Base-by-base conservation (phyloP, 805 yeast genomes). In the Pichia cabralensis region DNA sequence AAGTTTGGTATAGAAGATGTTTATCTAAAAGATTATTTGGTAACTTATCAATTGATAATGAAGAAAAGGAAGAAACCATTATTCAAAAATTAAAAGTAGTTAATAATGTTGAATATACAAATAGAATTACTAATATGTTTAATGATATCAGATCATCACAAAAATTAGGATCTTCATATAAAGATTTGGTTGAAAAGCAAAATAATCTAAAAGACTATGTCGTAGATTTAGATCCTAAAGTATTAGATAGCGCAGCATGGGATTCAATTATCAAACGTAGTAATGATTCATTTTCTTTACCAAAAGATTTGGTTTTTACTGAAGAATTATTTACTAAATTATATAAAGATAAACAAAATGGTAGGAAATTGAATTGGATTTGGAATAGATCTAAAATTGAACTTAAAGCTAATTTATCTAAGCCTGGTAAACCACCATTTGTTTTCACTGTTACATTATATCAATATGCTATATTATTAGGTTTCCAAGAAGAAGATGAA, bases 311-410 rank as follows among this genome's bases (percentile, higher is more conserved):
- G 39, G 54, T 64, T 37, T 65, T 67, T 26, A 72, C 94, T 1
- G 73, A 79, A 47, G 74, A 77, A 34, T 71, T 72, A 35, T 75
- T 89, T 36, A 76, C 76, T 37, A 67, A 70, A 26, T 67, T 81
- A 40, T 94, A 89, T 56, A 66, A 72, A 28, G 62, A 67, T 23
- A 79, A 80, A 49, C 96, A 89, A 57, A 73, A 66, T 42, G 96
- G 96, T 10, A 72, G 97, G 57, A 76, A 84, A 44, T 70, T 92
- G 48, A 81, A 83, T 52, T 92, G 99, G 99, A 70, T 89, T 40
- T 92, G 96, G 96, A 80, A 85, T 48, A 75, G 84, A 53, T 84
- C 94, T 30, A 80, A 89, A 56, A 92, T 94, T 40, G 99, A 92
- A 55, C 60, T 92, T 38, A 82, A 79, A 57, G 95, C 94, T 9